Evolutionary conservation across 2,329 filamentous ascomycete species (phyloP), one percentile per base, ranked within the genome.

Genomic region (Cercospora zeae-maydis): DNA sequence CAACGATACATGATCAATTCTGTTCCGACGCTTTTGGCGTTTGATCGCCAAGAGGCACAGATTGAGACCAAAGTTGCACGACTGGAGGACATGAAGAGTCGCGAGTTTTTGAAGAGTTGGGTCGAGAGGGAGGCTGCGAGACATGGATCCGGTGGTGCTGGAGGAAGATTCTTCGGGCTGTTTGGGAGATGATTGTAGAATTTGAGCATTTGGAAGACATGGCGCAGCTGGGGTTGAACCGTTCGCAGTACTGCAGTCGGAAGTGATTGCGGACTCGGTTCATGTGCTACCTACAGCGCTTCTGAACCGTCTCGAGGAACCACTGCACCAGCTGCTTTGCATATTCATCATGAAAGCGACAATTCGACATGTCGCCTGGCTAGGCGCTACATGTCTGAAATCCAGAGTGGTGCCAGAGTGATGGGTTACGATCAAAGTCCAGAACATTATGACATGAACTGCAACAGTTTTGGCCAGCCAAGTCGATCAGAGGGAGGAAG

Each of bases 11-110:
- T 75, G 71, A 79, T 83, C 61, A 78, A 77, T 27, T 77, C 75
- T 16, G 77, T 83, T 67, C 81, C 81, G 1, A 83, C 80, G 10
- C 64, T 83, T 34, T 70, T 83, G 56, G 77, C 81, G 0, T 83
- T 83, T 65, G 79, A 80, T 65, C 73, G 81, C 16, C 75, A 78
- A 60, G 81, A 83, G 66, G 76, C 81, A 47, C 80, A 82, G 66
- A 69, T 81, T 30, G 77, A 79, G 66, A 82, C 79, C 1, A 78
- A 76, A 61, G 67, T 83, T 13, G 75, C 74, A 4, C 70, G 71
- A 47, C 70, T 80, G n/a, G 76, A 80, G 19, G 74, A 81, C 52
- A 73, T 83, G 76, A 78, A 77, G 71, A 75, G 77, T 63, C 75
- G 74, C 65, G 75, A 75, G 6, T 79, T 79, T 61, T 65, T 83